Base-by-base conservation (phyloP, 2,329 filamentous ascomycete genomes). In the Colletotrichum liaoningense region DNA sequence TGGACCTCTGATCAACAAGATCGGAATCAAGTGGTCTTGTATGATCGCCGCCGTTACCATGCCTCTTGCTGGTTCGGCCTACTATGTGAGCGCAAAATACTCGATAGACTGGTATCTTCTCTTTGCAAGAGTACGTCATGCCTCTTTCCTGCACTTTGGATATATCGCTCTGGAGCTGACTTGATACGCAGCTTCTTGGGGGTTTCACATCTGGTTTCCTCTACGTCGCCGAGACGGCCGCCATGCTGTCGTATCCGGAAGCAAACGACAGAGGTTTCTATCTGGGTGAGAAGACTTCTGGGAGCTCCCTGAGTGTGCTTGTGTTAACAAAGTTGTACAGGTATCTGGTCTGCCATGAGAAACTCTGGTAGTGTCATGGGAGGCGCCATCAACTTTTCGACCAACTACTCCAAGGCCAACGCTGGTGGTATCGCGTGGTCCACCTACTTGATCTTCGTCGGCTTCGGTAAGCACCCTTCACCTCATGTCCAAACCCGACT, bases 321-420 rank as follows among this genome's bases (percentile, higher is more conserved):
- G 6, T 33, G 22, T 30, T 49, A 22, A 49, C 0, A 1, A 1
- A 19, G 8, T 12, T 11, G 24, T 7, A 14, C 28, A 55, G 76
- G 77, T 2, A 77, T 83, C 33, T 78, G 77, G 76, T 76, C 77
- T 5, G 74, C 74, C 5, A 77, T 76, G 59, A 70, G 77, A 0
- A 78, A 77, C 59, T 76, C 76, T 5, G 77, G 77, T 8, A 75
- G 76, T 2, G 76, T 88, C 1, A 69, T 88, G 1, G 86, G 86
- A 12, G 85, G 86, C n/a, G 81, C 84, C 1, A 86, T 88, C 69
- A 83, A 85, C 0, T 80, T 88, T n/a, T 85, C 79, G 1, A 79
- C 88, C 46, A 88, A 88, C 69, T 59, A 77, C 14, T 75, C 70
- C 1, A 74, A 42, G 0, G 74, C 74, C n/a, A 60, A 65, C 26